These are phyloP conservation scores for Claviceps purpurea DNA, from an alignment of 2,329 filamentous ascomycete genomes.

Conservation along the genomic window DNA sequence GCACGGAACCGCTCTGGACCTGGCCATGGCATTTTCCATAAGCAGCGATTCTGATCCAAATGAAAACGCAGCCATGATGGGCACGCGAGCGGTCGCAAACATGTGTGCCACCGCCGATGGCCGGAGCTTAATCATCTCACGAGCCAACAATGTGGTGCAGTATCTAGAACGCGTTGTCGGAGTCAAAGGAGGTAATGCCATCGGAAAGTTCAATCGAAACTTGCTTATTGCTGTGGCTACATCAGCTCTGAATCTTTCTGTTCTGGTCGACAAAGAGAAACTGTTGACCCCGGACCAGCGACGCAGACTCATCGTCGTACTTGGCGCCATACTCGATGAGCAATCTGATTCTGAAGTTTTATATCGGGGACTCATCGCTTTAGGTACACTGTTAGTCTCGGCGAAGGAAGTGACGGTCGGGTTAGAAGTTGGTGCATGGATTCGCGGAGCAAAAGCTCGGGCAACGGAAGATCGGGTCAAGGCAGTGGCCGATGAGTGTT, in stretches of 20 bases:
- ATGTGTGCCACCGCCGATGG: constrained; percentile 67
- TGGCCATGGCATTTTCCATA: constrained; percentile 27
- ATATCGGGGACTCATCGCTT: constrained; percentile 67
- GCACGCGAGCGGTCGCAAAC: constrained; percentile 68
- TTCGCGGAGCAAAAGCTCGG: constrained; percentile 29
- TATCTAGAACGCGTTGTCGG: constrained; percentile 51
- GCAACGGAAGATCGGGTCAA: constrained; percentile 33
- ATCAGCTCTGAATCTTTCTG: constrained; percentile 70
- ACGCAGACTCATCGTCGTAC: constrained; percentile 40
- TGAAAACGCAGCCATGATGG: constrained; percentile 80
- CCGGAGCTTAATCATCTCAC: constrained; percentile 47
- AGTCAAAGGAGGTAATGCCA: constrained; percentile 29
- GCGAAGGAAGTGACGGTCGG: constrained; percentile 28
- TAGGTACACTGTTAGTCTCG: constrained; percentile 61
- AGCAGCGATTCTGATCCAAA: constrained; percentile 43
- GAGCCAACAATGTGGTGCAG: constrained; percentile 42
- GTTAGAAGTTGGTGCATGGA: constrained; percentile 26
- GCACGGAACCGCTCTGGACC: constrained; percentile 46
- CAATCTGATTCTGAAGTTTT: constrained; percentile 70
- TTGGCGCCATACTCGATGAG: constrained; percentile 48
- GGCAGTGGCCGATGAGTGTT: constrained; percentile 32
- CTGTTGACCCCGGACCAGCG: constrained; percentile 21
- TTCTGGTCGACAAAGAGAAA: constrained; percentile 44
- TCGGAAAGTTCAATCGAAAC: constrained; percentile 57
- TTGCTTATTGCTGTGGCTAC: constrained; percentile 73